Evolutionary conservation across 2,329 filamentous ascomycete genomes (phyloP).

Genomic region (Colletotrichum camelliae): DNA sequence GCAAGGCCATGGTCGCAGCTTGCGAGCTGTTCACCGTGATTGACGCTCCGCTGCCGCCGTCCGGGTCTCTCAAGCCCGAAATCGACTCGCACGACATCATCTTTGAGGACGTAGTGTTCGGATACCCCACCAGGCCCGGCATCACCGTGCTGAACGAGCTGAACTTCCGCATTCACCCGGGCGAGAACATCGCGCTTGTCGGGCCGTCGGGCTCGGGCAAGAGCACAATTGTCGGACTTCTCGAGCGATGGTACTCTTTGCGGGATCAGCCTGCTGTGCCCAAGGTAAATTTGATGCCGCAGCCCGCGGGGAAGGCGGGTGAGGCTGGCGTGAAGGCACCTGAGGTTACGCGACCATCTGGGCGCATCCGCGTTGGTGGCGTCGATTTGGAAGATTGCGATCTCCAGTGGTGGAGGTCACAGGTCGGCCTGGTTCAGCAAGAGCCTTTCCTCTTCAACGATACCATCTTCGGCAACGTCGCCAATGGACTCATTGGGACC

Average conservation of each 20-base stretch:
- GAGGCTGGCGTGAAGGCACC: not conserved
- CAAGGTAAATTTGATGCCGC: not conserved
- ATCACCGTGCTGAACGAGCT: conserved; percentile 39
- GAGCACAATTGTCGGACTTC: conserved; percentile 45
- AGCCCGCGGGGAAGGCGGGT: not conserved
- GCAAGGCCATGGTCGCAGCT: conserved; percentile 32
- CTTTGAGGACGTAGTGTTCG: conserved; percentile 29
- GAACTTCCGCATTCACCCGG: conserved; percentile 24
- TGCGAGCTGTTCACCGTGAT: conserved; percentile 34
- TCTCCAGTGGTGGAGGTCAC: conserved; percentile 47
- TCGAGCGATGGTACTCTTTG: conserved; percentile 45
- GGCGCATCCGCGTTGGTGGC: conserved; percentile 20
- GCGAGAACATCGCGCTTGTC: conserved; percentile 41
- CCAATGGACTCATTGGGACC: conserved; percentile 45
- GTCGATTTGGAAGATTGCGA: conserved; percentile 25
- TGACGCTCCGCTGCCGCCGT: conserved; percentile 26
- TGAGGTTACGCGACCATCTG: not conserved
- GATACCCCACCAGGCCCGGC: conserved; percentile 32
- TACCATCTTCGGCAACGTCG: conserved; percentile 55
- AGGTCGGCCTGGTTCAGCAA: conserved; percentile 59
- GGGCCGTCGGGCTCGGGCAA: conserved; percentile 50
- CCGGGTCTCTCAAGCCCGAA: conserved; percentile 28
- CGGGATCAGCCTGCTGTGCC: conserved; percentile 20
- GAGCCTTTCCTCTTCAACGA: conserved; percentile 62
- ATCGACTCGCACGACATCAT: conserved; percentile 21